phyloP scores from a whole-genome alignment of 352 stramenopile genomes.

The Globisporangium orthogonon region DNA sequence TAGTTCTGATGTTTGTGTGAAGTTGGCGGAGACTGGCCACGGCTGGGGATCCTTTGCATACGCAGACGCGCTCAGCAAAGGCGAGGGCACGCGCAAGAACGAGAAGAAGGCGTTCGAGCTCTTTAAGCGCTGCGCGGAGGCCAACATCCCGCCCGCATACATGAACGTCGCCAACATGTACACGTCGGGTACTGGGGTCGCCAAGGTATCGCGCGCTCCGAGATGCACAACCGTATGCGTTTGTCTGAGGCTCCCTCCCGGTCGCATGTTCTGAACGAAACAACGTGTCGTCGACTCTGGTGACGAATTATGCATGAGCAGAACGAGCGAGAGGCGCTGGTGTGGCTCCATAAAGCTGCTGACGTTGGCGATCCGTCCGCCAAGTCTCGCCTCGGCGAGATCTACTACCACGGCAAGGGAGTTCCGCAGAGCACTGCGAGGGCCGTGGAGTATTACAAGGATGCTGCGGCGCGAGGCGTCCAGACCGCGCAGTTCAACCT shows the following conservation, averaged over 20 bases:
- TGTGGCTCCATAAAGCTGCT: conserved; percentile 71
- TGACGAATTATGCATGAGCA: conserved; percentile 10
- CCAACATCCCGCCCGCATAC: conserved; percentile 58
- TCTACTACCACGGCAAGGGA: conserved; percentile 60
- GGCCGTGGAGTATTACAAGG: conserved; percentile 63
- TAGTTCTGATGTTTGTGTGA: neutral
- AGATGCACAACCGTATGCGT: neutral
- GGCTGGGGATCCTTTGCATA: conserved; percentile 80
- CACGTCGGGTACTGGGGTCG: conserved; percentile 45
- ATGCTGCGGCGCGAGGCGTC: conserved; percentile 52
- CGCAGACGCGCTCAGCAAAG: conserved; percentile 64
- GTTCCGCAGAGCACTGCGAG: conserved; percentile 43
- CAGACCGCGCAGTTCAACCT: conserved; percentile 75
- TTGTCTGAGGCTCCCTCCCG: no score
- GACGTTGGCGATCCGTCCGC: conserved; percentile 66
- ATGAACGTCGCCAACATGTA: conserved; percentile 87
- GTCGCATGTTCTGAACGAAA: no score
- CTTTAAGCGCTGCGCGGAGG: conserved; percentile 60
- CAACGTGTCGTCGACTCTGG: no score
- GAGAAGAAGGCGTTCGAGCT: conserved; percentile 76
- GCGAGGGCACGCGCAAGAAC: conserved; percentile 69
- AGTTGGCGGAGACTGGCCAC: conserved; percentile 58
- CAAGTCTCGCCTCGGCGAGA: conserved; percentile 66
- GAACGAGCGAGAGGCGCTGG: conserved; percentile 61
- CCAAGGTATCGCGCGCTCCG: conserved; percentile 36